phyloP scores from a whole-genome alignment of 2,329 filamentous ascomycete genomes.

The Aureobasidium mangrovei region DNA sequence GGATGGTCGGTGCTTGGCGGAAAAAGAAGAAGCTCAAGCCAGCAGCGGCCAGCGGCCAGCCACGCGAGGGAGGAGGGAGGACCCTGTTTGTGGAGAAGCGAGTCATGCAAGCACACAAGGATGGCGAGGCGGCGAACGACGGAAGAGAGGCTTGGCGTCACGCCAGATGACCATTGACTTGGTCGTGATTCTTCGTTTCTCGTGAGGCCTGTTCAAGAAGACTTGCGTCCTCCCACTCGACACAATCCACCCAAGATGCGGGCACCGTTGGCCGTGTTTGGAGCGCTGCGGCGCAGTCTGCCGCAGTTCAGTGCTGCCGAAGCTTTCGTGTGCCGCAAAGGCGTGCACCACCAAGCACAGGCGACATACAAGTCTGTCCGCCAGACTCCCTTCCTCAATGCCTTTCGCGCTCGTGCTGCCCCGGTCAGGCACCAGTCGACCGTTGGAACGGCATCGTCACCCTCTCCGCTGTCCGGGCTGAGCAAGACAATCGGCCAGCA shows the following conservation, averaged over 20 bases:
- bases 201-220: no score
- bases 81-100: neutral
- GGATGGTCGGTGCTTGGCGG: neutral
- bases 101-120: neutral
- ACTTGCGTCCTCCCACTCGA: neutral
- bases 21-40: conserved; percentile 6
- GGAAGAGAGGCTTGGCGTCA: conserved; percentile 1
- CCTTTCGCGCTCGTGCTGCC: conserved; percentile 24
- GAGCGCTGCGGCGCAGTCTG: conserved; percentile 8
- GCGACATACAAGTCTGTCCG: conserved; percentile 21
- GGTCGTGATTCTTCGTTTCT: conserved; percentile 2
- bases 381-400: conserved; percentile 27
- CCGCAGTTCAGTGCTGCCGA: conserved; percentile 2
- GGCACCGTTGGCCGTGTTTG: conserved; percentile 14
- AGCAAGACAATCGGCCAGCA: conserved; percentile 22
- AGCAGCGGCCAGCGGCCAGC: neutral
- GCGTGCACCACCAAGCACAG: conserved; percentile 24
- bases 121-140: neutral
- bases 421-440: conserved; percentile 19
- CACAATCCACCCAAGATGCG: conserved; percentile 9
- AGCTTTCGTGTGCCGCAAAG: conserved; percentile 25
- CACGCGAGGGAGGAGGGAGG: neutral
- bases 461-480: conserved; percentile 26
- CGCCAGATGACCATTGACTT: conserved; percentile 7
- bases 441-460: conserved; percentile 13